Conservation (phyloP, 202 grass and related monocot genomes). For the Zoysia matrella region DNA sequence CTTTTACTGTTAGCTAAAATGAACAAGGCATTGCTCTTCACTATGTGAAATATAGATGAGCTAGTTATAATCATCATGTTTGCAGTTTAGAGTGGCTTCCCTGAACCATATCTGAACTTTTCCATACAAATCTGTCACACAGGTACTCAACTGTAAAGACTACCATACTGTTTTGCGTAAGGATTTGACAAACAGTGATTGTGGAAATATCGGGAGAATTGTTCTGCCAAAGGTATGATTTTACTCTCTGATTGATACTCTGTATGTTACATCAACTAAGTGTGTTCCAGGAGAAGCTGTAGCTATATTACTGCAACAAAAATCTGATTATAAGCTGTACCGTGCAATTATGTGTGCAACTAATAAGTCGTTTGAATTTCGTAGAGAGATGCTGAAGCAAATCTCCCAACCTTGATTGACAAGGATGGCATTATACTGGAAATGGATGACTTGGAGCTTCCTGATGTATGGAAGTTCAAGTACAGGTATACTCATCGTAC, state of each 20-base stretch:
- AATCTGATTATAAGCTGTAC: not conserved
- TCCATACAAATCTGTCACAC: constrained; percentile 40
- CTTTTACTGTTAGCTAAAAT: constrained; percentile 2
- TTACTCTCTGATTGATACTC: constrained; percentile 14
- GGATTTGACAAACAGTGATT: constrained; percentile 96
- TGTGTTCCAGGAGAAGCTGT: not conserved
- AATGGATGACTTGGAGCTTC: constrained; percentile 77
- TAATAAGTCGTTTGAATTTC: constrained; percentile 27
- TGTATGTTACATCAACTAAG: not conserved
- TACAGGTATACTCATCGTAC: constrained; percentile 55
- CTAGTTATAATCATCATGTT: constrained; percentile 2
- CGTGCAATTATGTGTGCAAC: not conserved
- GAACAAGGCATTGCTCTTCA: not conserved
- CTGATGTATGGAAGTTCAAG: constrained; percentile 80
- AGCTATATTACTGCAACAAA: not conserved
- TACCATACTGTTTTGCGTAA: constrained; percentile 57
- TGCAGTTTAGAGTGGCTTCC: constrained; percentile 12
- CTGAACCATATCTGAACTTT: constrained; percentile 31
- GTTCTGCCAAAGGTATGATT: constrained; percentile 77
- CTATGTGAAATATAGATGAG: not conserved
- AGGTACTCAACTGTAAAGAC: constrained; percentile 60
- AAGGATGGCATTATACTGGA: constrained; percentile 69
- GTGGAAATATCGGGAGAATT: constrained; percentile 83
- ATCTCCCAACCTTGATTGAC: constrained; percentile 77
- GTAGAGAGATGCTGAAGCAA: constrained; percentile 81